Evolutionary conservation across 2,329 filamentous ascomycete genomes (phyloP), one percentile per base, ranked within the genome.

Genomic region (Ploettnerulaceae sp.): DNA sequence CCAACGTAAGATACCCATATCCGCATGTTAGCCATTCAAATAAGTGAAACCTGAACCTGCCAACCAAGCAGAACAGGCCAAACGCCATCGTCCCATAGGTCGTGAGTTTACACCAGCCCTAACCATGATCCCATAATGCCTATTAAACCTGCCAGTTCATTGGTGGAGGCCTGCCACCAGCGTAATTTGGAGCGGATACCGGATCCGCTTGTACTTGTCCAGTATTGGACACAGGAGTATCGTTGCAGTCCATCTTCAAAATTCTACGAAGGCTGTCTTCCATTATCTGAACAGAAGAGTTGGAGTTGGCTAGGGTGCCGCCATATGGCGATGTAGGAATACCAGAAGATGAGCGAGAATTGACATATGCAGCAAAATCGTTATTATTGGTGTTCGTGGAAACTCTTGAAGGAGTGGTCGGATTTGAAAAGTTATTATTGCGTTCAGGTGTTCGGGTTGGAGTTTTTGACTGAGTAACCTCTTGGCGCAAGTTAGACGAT

Each of bases 191-290:
- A 37, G 51, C 51, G 14, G 56, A 45, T 25, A 38, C 53, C 28
- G 53, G n/a, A 37, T 50, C 49, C 17, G 47, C 28, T 33, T 53
- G 36, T 15, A 34, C 20, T 18, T 22, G 44, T 41, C 49, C 42
- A 35, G 48, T 43, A 17, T 39, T 26, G 14, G 47, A 18, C n/a
- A 32, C 52, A 25, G 55, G 53, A 48, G 43, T 51, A 15, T 43
- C 51, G 17, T 45, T 31, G 14, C 61, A 52, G 34, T 61, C 55
- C 34, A 65, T 42, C 45, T 64, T 65, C 38, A 65, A 52, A 15
- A 65, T 57, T 31, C 53, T 61, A 20, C 63, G 59, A 28, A 65
- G 58, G 49, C 52, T 59, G n/a, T 64, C 57, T 45, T 64, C 62
- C 57, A 64, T 64, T 12, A 56, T 59, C 38, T 55, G 50, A 52